phyloP scores from a whole-genome alignment of 257 asterid genomes.

The Solanum neorickii region DNA sequence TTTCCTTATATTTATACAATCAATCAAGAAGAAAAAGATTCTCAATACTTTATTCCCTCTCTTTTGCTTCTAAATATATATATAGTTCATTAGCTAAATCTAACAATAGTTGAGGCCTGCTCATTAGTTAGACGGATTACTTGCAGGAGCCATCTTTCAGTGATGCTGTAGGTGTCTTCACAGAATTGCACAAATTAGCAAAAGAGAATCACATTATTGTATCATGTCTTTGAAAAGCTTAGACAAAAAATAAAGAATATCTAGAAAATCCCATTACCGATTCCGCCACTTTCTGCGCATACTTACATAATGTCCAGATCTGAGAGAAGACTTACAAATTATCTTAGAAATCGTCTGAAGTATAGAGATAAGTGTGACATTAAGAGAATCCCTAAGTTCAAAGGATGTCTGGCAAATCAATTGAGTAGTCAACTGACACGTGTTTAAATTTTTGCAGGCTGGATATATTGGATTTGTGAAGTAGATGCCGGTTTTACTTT shows the following conservation, averaged over 20 bases:
- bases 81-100: not conserved
- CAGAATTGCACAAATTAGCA: not conserved
- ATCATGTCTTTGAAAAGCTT: not conserved
- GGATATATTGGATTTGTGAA: not conserved
- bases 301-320: not conserved
- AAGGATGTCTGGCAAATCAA: not conserved
- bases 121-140: not conserved
- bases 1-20: not conserved
- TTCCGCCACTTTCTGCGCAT: not conserved
- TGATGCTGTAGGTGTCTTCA: not conserved
- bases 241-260: not conserved
- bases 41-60: not conserved
- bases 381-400: not conserved
- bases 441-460: not conserved
- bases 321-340: not conserved
- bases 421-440: not conserved
- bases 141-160: not conserved
- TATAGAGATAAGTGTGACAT: not conserved
- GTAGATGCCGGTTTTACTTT: not conserved
- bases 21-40: not conserved
- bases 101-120: not conserved
- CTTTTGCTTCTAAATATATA: not conserved
- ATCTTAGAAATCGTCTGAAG: not conserved
- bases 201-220: not conserved
- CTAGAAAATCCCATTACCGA: not conserved